Base-by-base conservation (phyloP, 805 yeast species). In the Diddensiella santjacobensis region DNA sequence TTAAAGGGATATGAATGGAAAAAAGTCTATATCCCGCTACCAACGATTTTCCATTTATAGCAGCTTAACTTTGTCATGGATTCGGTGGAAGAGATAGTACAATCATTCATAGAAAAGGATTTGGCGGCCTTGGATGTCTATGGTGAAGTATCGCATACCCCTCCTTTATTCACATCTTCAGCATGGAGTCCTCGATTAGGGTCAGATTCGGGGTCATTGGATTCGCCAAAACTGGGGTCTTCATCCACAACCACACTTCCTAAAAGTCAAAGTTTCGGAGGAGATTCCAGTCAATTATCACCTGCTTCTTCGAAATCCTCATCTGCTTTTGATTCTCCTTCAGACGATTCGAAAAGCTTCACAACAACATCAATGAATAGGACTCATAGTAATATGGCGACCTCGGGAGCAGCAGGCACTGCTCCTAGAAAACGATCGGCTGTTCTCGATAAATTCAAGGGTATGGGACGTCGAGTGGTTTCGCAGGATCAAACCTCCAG, bases 91-190 rank as follows among this genome's bases (percentile, higher is more conserved):
- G 59, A 59, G 45, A 60, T 63, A 36, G 65, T 64, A 22, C 59
- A 59, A 48, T 55, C 58, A 44, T 64, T 64, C 41, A 64, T 62
- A 22, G 56, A 54, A 33, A 51, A 56, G 15, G 68, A 64, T 50
- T 57, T 64, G 35, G 50, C 65, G 10, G 50, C 61, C n/a, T 60
- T 64, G 30, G 68, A 64, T 52, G 50, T 54, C 17, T 54, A 58
- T 40, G 67, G 66, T 11, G 54, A 54, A 39, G 52, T 53, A 35
- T 39, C 58, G 15, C 53, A 47, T 22, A 37, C 56, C 10, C 54
- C 52, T 45, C 47, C 50, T 40, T 53, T 60, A 24, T 57, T 55
- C 38, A 52, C 59, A 19, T 40, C 36, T 24, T 17, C 42, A 3
- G 11, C 43, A 54, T n/a, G n/a, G n/a, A 57, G 39, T 54, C 43